Conservation (phyloP, 768 basidiomycete species). For the Hericium erinaceus region DNA sequence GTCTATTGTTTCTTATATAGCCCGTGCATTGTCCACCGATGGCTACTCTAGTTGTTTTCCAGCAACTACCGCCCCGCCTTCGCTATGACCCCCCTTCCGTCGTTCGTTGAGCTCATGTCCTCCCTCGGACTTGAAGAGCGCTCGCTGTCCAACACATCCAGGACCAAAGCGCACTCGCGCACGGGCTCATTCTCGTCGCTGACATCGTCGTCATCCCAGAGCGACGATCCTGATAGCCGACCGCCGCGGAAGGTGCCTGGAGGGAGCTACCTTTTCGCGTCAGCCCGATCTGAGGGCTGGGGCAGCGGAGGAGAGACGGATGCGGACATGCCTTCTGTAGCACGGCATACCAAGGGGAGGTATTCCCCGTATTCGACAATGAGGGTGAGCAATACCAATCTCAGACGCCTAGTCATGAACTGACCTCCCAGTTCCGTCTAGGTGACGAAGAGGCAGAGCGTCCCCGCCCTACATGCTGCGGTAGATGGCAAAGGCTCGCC, state of each 20-base stretch:
- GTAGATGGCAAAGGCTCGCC: slow-evolving; percentile 14
- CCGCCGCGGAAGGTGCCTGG: background rate
- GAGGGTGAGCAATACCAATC: slow-evolving; percentile 17
- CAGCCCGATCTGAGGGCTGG: slow-evolving; percentile 16
- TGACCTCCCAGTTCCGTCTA: background rate
- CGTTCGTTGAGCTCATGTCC: slow-evolving; percentile 82
- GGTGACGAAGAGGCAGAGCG: slow-evolving; percentile 23
- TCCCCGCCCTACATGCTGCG: slow-evolving; percentile 18
- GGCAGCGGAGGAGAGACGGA: slow-evolving; percentile 16
- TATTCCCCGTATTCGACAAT: slow-evolving; percentile 24
- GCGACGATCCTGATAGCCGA: slow-evolving; percentile 10
- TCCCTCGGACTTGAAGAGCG: slow-evolving; percentile 64
- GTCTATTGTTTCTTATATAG: slow-evolving; percentile 10
- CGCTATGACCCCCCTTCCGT: slow-evolving; percentile 66
- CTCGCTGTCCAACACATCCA: slow-evolving; percentile 9
- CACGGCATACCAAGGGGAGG: slow-evolving; percentile 15
- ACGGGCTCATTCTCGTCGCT: slow-evolving; percentile 30
- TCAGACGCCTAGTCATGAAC: background rate
- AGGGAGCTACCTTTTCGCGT: slow-evolving; percentile 19
- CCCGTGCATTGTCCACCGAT: background rate
- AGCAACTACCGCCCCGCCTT: slow-evolving; percentile 15
- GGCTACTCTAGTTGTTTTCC: slow-evolving; percentile 8
- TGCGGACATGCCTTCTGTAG: slow-evolving; percentile 16
- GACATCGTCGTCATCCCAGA: slow-evolving; percentile 28
- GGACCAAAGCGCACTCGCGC: slow-evolving; percentile 19